phyloP scores from a whole-genome alignment of 2,329 filamentous ascomycete species.

The Clarireedia paspali region DNA sequence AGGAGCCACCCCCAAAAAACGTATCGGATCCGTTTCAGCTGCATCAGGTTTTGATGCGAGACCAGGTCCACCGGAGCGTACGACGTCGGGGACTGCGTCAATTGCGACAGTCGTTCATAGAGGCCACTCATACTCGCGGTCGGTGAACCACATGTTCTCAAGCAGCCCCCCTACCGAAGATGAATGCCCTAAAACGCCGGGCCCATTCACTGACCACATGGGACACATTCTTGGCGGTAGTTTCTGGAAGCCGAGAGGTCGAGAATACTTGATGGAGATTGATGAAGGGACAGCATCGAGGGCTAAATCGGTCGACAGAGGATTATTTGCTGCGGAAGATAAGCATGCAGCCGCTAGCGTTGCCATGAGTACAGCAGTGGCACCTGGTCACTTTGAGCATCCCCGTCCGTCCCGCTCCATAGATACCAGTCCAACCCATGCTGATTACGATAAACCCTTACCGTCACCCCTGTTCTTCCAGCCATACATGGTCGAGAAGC shows the following conservation, averaged over 20 bases:
- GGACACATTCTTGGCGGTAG: constrained; percentile 22
- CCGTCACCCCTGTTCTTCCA: constrained; percentile 27
- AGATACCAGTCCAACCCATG: constrained; percentile 18
- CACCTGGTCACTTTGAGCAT: constrained; percentile 43
- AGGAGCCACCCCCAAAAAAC: constrained; percentile 30
- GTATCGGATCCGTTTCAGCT: constrained; percentile 27
- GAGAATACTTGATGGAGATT: constrained; percentile 28
- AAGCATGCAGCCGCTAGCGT: constrained; percentile 59
- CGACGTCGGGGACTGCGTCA: constrained; percentile 24
- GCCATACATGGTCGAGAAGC: constrained; percentile 19
- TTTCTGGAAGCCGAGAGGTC: constrained; percentile 18
- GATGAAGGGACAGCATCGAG: constrained; percentile 41
- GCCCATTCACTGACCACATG: constrained; percentile 24
- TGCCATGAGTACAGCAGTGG: constrained; percentile 53
- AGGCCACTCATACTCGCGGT: constrained; percentile 29
- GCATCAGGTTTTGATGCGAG: constrained; percentile 32
- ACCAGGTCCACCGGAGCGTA: constrained; percentile 31
- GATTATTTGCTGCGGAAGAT: constrained; percentile 49
- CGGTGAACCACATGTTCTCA: constrained; percentile 26
- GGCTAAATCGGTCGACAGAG: constrained; percentile 57
- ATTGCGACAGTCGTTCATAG: constrained; percentile 27
- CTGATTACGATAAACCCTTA: constrained; percentile 17
- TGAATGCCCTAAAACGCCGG: constrained; percentile 15
- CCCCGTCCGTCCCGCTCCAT: constrained; percentile 17
- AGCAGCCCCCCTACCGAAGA: constrained; percentile 7